phyloP scores from a whole-genome alignment of 306 rosid genomes.

The Pueraria montana region DNA sequence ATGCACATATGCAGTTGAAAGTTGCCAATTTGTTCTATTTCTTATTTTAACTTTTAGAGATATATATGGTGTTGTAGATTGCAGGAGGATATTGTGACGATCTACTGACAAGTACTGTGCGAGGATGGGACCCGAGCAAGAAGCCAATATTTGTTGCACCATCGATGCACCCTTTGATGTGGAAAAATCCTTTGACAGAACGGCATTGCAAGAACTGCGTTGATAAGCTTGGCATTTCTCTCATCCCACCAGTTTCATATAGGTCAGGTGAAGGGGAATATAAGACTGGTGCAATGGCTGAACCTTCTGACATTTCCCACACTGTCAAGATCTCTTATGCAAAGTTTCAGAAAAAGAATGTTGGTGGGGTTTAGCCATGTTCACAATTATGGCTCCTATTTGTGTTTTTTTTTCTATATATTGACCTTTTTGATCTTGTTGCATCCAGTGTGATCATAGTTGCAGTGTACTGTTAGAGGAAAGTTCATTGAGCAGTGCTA shows the following conservation, averaged over 20 bases:
- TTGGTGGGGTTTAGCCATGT: neutral
- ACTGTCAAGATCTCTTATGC: neutral
- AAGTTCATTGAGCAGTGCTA: too few relatives aligned
- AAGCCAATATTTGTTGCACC: conserved; percentile 82
- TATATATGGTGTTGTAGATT: conserved; percentile 59
- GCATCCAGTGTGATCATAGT: too few relatives aligned
- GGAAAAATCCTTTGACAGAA: conserved; percentile 79
- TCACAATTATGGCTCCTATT: neutral
- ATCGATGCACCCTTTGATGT: conserved; percentile 78
- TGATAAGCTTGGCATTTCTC: conserved; percentile 72
- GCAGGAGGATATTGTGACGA: conserved; percentile 82
- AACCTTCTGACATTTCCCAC: conserved; percentile 44
- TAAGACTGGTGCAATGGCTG: conserved; percentile 74
- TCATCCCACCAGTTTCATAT: conserved; percentile 68
- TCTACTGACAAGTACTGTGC: conserved; percentile 68
- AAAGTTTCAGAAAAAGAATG: neutral
- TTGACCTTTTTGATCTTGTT: too few relatives aligned
- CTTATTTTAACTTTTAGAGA: neutral
- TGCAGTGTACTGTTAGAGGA: too few relatives aligned
- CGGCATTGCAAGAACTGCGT: conserved; percentile 58
- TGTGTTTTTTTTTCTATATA: too few relatives aligned
- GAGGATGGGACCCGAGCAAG: conserved; percentile 81
- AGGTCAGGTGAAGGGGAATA: conserved; percentile 58
- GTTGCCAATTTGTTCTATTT: neutral
- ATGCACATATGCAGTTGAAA: neutral